phyloP scores from a whole-genome alignment of 192 early-diverging fungal genomes.

The Coemansia sp. region DNA sequence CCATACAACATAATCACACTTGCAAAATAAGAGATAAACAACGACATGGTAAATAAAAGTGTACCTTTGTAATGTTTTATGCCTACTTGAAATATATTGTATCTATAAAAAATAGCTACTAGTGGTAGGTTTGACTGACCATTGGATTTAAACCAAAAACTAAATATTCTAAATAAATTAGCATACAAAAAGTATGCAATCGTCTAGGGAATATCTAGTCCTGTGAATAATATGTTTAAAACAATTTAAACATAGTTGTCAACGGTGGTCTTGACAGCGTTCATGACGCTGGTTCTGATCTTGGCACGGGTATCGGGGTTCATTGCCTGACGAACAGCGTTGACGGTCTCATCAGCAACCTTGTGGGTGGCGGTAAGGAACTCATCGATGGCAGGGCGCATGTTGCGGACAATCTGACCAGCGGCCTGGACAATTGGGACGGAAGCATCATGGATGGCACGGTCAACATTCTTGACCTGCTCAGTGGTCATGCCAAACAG shows the following conservation, averaged over 20 bases:
- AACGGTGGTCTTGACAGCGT: conserved; percentile 54
- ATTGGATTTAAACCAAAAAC: neutral
- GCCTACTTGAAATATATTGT: too few relatives aligned
- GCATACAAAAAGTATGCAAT: too few relatives aligned
- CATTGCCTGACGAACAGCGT: conserved; percentile 42
- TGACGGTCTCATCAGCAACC: conserved; percentile 35
- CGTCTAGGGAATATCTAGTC: too few relatives aligned
- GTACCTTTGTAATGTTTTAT: too few relatives aligned
- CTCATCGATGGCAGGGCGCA: conserved; percentile 46
- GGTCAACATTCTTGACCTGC: conserved; percentile 53
- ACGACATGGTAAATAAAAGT: too few relatives aligned
- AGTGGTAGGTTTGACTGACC: too few relatives aligned
- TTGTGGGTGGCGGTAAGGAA: conserved; percentile 32
- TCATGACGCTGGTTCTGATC: conserved; percentile 51
- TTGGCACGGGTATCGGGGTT: conserved; percentile 52
- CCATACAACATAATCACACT: too few relatives aligned
- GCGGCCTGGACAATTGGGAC: conserved; percentile 45
- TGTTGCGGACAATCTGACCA: conserved; percentile 50
- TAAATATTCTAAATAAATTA: neutral
- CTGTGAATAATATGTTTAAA: neutral
- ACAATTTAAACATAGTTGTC: conserved; percentile 44
- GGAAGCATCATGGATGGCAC: conserved; percentile 45
- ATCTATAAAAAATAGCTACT: too few relatives aligned
- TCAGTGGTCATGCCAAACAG: conserved; percentile 43
- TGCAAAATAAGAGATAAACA: too few relatives aligned